Percentiles rank a stretch among this genome's conserved stretches.
Evolutionary conservation across 108 stramenopile genomes (phyloP).

Genomic region (Aureococcus anophagefferens): DNA sequence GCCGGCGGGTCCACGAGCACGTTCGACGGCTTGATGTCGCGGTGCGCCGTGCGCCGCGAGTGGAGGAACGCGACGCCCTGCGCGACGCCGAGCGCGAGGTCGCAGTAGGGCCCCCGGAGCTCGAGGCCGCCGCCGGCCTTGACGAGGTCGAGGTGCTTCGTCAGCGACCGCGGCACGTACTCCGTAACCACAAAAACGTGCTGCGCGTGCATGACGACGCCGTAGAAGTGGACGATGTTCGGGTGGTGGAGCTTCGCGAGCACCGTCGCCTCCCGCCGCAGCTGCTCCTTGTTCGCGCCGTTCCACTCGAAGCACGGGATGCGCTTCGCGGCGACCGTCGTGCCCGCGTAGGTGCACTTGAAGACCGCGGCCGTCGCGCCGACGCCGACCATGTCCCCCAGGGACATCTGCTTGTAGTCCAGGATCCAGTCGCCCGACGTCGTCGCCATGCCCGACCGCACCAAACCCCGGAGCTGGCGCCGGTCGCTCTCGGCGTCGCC

Average conservation of each 20-base stretch:
- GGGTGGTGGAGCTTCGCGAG: conserved; percentile 20
- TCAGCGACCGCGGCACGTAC: conserved; percentile 7
- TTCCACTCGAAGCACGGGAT: conserved; percentile 5
- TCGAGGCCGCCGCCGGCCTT: background rate
- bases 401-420: conserved; percentile 7
- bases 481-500: too few relatives aligned
- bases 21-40: conserved; percentile 54
- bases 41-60: conserved; percentile 25
- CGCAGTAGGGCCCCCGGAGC: background rate
- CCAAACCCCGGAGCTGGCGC: background rate
- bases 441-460: background rate
- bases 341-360: background rate
- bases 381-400: conserved; percentile 10
- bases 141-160: background rate
- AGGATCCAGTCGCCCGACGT: conserved; percentile 13
- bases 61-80: conserved; percentile 44
- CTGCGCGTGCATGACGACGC: conserved; percentile 13
- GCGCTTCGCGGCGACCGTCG: conserved; percentile 8
- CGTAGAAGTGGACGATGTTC: conserved; percentile 16
- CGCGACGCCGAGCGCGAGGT: conserved; percentile 34
- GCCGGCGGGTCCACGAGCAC: conserved; percentile 25
- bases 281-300: conserved; percentile 9
- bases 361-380: conserved; percentile 11
- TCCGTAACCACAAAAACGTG: conserved; percentile 18
- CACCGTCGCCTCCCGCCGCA: conserved; percentile 12